Evolutionary conservation across 306 rosid genomes (phyloP).

Genomic region (Cicer arietinum): DNA sequence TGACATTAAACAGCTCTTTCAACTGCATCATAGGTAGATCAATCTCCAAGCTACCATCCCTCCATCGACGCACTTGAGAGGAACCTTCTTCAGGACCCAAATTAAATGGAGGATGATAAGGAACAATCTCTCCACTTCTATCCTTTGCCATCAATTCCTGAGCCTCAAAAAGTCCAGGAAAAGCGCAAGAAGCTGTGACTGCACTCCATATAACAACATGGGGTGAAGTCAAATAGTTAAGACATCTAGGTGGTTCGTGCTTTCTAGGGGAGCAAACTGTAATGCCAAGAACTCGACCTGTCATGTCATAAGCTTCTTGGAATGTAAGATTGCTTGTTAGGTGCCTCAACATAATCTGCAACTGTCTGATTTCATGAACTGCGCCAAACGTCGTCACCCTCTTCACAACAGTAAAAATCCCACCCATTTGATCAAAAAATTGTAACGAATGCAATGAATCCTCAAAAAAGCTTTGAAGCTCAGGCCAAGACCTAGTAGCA

Average conservation of each 20-base stretch:
- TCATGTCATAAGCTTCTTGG: slow-evolving; percentile 98
- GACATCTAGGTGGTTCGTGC: slow-evolving; percentile 99
- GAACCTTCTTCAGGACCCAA: slow-evolving; percentile 90
- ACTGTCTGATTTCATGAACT: slow-evolving; percentile 89
- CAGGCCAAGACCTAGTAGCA: slow-evolving; percentile 98
- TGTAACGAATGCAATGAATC: slow-evolving; percentile 89
- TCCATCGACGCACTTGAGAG: slow-evolving; percentile 86
- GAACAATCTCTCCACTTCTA: slow-evolving; percentile 92
- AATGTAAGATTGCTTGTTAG: slow-evolving; percentile 92
- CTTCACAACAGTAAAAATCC: slow-evolving; percentile 83
- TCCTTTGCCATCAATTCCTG: slow-evolving; percentile 98
- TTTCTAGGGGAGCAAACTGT: slow-evolving; percentile 95
- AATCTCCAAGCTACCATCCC: slow-evolving; percentile 97
- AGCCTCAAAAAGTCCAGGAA: slow-evolving; percentile 98
- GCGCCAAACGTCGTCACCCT: slow-evolving; percentile 87
- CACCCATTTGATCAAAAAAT: slow-evolving; percentile 91
- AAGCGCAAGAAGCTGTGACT: slow-evolving; percentile 97
- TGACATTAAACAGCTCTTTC: slow-evolving; percentile 93
- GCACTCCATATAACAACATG: slow-evolving; percentile 99
- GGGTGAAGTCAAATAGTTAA: slow-evolving; percentile 95
- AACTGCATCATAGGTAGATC: slow-evolving; percentile 97
- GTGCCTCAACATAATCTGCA: slow-evolving; percentile 88
- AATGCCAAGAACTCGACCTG: slow-evolving; percentile 93
- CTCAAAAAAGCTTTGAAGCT: slow-evolving; percentile 91
- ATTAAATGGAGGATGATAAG: slow-evolving; percentile 95